phyloP scores from a whole-genome alignment of 306 rosid genomes.

The Prunus padus region DNA sequence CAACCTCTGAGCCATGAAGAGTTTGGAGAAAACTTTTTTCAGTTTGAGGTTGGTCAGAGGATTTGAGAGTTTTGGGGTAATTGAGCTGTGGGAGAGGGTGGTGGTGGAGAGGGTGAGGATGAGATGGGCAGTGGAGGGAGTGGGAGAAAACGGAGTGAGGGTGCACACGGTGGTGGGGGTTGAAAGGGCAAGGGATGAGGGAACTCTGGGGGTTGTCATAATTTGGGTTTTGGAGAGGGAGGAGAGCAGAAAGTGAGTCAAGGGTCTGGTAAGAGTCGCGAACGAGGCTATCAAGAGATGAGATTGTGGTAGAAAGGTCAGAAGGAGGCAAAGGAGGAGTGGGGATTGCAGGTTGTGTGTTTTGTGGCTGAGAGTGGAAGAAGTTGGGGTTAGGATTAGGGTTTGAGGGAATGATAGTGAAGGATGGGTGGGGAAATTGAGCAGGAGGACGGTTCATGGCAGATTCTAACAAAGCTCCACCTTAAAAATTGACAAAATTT shows the following conservation, averaged over 20 bases:
- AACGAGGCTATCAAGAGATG: constrained; percentile 54
- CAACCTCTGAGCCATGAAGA: constrained; percentile 26
- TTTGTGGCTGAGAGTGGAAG: constrained; percentile 2
- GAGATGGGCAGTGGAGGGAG: constrained; percentile 60
- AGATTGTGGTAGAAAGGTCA: constrained; percentile 37
- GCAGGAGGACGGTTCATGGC: constrained; percentile 29
- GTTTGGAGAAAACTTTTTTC: constrained; percentile 17
- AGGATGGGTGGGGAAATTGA: constrained; percentile 21
- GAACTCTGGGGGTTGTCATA: background rate
- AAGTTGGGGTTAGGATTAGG: constrained; percentile 30
- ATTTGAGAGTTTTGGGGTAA: constrained; percentile 52
- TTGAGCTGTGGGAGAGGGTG: constrained; percentile 34
- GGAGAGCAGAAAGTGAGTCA: constrained; percentile 37
- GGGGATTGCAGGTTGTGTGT: constrained; percentile 17
- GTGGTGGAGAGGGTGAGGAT: constrained; percentile 46
- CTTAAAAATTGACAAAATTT: background rate
- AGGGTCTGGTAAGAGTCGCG: constrained; percentile 32
- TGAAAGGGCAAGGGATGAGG: constrained; percentile 50
- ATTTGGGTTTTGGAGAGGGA: constrained; percentile 33
- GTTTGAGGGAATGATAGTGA: constrained; percentile 23
- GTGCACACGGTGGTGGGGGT: constrained; percentile 56
- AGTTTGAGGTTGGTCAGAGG: constrained; percentile 12
- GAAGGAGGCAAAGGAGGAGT: background rate
- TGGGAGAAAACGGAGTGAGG: constrained; percentile 61
- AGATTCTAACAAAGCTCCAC: background rate